These are phyloP conservation scores for Saturnispora quitensis DNA, from an alignment of 805 yeast species.

Conservation along the genomic window DNA sequence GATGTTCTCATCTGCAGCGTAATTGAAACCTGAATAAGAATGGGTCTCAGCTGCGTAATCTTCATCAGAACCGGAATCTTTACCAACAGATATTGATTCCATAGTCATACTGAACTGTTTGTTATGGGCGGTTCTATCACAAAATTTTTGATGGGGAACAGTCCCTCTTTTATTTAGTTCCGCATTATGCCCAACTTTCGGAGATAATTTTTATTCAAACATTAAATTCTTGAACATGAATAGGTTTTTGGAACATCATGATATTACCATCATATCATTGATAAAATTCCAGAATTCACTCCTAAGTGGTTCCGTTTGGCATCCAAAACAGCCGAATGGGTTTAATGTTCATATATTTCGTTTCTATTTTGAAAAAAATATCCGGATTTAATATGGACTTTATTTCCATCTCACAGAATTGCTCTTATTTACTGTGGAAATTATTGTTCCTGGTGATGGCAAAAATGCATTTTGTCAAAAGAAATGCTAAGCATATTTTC, in stretches of 20 bases:
- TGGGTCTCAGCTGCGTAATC: constrained; percentile 7
- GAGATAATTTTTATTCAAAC: background rate
- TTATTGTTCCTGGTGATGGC: background rate
- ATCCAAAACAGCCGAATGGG: background rate
- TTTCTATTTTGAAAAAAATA: background rate
- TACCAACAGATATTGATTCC: constrained; percentile 24
- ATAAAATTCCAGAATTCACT: background rate
- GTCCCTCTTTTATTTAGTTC: background rate
- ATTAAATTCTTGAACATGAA: background rate
- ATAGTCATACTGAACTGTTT: constrained; percentile 1
- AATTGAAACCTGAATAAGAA: constrained; percentile 32
- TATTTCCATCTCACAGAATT: background rate
- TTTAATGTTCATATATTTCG: background rate
- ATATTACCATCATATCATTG: background rate
- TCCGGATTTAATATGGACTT: background rate
- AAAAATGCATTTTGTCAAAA: background rate
- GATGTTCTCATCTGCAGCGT: constrained; percentile 26
- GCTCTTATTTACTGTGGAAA: background rate
- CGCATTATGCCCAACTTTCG: background rate
- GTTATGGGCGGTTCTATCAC: background rate
- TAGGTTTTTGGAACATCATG: too few species aligned
- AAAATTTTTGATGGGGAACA: background rate
- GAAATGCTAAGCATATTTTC: background rate
- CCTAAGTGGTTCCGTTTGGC: background rate
- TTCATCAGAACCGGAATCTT: constrained; percentile 10